Conservation (phyloP, 371 early-diverging fungal genomes). For the Rhizopus sp. region DNA sequence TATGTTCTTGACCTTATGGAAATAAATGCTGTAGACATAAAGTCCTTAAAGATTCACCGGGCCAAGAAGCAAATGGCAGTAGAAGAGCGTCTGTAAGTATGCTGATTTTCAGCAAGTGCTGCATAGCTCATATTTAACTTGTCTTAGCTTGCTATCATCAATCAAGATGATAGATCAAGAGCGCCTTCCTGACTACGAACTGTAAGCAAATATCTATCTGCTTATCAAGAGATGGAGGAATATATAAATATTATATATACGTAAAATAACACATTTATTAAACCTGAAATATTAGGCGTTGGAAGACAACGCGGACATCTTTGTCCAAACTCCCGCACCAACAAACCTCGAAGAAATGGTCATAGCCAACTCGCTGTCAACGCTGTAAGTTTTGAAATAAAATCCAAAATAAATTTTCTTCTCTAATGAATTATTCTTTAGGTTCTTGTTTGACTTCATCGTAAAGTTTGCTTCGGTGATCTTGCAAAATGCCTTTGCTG, state of each 20-base stretch:
- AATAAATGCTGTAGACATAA: not conserved
- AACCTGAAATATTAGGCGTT: not conserved
- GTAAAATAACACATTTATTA: no score
- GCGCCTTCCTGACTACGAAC: not conserved
- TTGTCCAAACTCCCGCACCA: not conserved
- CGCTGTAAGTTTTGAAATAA: no score
- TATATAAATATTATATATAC: no score
- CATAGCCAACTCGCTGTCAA: no score
- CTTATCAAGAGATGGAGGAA: not conserved
- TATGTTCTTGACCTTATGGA: not conserved
- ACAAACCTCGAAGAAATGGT: no score
- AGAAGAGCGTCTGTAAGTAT: slow-evolving; percentile 1
- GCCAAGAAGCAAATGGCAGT: slow-evolving; percentile 1
- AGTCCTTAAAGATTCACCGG: not conserved
- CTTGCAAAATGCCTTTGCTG: not conserved
- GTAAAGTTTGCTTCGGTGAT: not conserved
- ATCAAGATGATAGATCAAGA: not conserved
- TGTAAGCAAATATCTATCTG: not conserved
- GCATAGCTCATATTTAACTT: not conserved
- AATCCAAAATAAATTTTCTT: no score
- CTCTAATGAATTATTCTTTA: not conserved
- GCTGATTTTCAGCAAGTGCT: not conserved
- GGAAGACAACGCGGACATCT: not conserved
- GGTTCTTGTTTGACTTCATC: not conserved
- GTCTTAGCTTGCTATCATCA: not conserved